Evolutionary conservation across 129 eudicot genomes (phyloP).

Genomic region (Ambrosia artemisiifolia): DNA sequence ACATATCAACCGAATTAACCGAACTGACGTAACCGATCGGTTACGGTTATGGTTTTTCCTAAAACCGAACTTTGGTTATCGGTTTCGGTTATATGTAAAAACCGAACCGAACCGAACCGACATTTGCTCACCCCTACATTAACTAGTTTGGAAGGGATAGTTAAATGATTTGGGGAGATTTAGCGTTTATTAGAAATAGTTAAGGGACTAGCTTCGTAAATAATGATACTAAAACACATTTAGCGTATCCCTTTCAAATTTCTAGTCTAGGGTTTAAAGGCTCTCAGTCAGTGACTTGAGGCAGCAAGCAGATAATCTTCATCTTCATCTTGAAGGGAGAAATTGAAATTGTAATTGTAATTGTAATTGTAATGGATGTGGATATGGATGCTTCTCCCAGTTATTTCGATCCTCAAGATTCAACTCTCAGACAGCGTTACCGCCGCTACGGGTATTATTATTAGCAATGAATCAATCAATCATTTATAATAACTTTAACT

Average conservation of each 20-base stretch:
- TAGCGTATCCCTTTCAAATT: constrained; percentile 17
- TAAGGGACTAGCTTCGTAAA: constrained; percentile 10
- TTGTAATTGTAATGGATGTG: constrained; percentile 49
- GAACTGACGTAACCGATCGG: too few species aligned
- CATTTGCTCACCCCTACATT: too few species aligned
- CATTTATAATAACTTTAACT: too few species aligned
- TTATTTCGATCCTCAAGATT: constrained; percentile 60
- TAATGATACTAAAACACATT: not conserved
- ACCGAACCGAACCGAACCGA: too few species aligned
- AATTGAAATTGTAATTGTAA: constrained; percentile 16
- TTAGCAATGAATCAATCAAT: too few species aligned
- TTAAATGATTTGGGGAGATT: not conserved
- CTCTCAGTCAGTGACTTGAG: too few species aligned
- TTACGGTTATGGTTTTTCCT: too few species aligned
- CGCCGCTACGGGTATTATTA: constrained; percentile 84
- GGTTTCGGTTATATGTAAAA: too few species aligned
- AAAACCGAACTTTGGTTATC: too few species aligned
- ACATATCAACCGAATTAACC: too few species aligned
- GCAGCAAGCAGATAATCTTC: not conserved
- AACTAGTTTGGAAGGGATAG: too few species aligned
- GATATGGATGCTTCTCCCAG: constrained; percentile 83
- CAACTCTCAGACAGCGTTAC: constrained; percentile 58
- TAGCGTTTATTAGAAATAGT: not conserved
- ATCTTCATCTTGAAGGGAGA: not conserved
- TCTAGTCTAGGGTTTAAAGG: constrained; percentile 40